Conservation (phyloP, 116 monocot species). For the Zostera marina region DNA sequence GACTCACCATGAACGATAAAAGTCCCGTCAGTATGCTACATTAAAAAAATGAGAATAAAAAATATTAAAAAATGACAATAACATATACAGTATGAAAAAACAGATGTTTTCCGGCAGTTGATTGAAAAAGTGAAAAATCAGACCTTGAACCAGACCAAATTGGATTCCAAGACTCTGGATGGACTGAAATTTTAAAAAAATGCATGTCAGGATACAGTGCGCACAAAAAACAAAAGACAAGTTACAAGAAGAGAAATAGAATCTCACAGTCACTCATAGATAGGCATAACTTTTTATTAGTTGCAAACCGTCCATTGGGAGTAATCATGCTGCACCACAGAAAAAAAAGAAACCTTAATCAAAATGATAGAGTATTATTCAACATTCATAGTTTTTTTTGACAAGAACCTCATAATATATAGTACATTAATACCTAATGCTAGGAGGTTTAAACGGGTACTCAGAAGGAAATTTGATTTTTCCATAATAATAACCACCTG, state of each 20-base stretch:
- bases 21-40: conserved; percentile 99
- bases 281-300: conserved; percentile 83
- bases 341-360: not conserved
- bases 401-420: not conserved
- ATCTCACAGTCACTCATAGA: conserved; percentile 99
- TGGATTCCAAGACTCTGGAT: conserved; percentile 99
- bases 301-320: conserved; percentile 93
- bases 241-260: not conserved
- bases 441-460: conserved; percentile 97
- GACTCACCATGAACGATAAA: conserved; percentile 92
- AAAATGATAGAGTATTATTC: no score
- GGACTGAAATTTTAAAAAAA: conserved; percentile 48
- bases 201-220: conserved; percentile 2
- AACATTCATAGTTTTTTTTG: no score
- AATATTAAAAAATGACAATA: not conserved
- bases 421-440: conserved; percentile 61
- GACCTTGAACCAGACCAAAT: conserved; percentile 99
- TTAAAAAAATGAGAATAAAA: conserved; percentile 11
- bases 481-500: conserved; percentile 97
- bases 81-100: not conserved
- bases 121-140: conserved; percentile 12
- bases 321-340: conserved; percentile 66
- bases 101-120: not conserved
- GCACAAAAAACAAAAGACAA: not conserved
- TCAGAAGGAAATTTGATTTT: conserved; percentile 97